Evolutionary conservation across 2,329 filamentous ascomycete species (phyloP), one percentile per base, ranked within the genome.

Genomic region (Tolypocladium nubicola): DNA sequence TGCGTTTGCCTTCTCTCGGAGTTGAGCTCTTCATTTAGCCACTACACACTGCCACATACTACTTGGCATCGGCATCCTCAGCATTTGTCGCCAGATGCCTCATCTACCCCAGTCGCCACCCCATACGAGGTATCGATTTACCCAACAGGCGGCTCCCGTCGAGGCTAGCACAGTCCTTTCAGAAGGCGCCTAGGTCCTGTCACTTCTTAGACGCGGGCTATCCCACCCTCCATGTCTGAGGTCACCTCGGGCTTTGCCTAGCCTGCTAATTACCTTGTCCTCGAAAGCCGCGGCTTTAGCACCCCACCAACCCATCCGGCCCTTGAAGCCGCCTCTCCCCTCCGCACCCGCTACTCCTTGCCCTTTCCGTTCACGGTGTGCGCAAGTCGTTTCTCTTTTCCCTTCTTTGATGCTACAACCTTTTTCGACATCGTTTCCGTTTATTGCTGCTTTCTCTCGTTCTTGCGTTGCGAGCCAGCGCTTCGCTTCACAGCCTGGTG

Each of bases 131-230:
- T n/a, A n/a, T n/a, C n/a, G 30, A 50, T 16, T 19, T 33, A n/a
- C 47, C 41, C 30, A 54, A 35, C 45, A 53, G 54, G 30, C 45
- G 45, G 39, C 55, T 43, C 53, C 56, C 52, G 33, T 26, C 52
- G 45, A 52, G 38, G 52, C 56, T 40, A 41, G 55, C 40, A 49
- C 54, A 57, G 53, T 52, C 55, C 43, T 50, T 47, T 56, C 23
- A 43, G n/a, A n/a, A 56, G 50, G 26, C 55, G 53, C 53, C 54
- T 60, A 55, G 47, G 21, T 50, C 52, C n/a, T 53, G 58, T 59
- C 58, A 60, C 53, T 52, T 54, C 59, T 57, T 60, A 57, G 58
- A 59, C 58, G 56, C 56, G 26, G 47, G 53, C 53, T 49, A 23
- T 50, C 56, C 55, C 52, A 50, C 37, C 45, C 54, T 53, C 37